Conservation (phyloP, 108 stramenopile species). For the Conticribra guillardii region DNA sequence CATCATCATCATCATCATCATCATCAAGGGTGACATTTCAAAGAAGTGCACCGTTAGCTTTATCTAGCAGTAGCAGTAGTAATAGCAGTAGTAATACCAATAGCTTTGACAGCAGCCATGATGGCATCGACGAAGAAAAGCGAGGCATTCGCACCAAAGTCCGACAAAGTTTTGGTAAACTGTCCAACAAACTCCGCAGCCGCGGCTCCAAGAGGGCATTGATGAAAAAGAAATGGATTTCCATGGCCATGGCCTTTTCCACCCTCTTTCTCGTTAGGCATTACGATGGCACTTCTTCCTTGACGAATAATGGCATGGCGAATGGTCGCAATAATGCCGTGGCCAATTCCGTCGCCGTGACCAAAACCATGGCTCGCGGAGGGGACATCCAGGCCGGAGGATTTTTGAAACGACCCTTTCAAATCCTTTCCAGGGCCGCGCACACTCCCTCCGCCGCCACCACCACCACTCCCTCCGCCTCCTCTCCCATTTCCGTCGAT, state of each 20-base stretch:
- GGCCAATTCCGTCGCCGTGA: background rate
- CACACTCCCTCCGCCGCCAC: conserved; percentile 15
- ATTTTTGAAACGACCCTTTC: background rate
- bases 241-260: conserved; percentile 27
- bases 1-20: no score
- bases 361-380: background rate
- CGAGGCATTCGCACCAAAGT: background rate
- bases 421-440: background rate
- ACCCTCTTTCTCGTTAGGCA: conserved; percentile 25
- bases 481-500: conserved; percentile 16
- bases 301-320: no score
- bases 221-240: conserved; percentile 14
- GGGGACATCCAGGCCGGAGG: conserved; percentile 1
- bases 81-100: no score
- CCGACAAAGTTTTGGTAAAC: background rate
- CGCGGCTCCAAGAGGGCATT: conserved; percentile 15
- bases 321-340: background rate
- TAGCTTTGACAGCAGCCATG: background rate
- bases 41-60: background rate
- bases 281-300: conserved; percentile 9
- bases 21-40: background rate
- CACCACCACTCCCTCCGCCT: conserved; percentile 5
- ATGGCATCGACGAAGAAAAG: background rate
- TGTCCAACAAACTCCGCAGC: background rate
- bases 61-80: no score